Evolutionary conservation across 192 early-diverging fungal genomes (phyloP).

Genomic region (Gigaspora rosea): DNA sequence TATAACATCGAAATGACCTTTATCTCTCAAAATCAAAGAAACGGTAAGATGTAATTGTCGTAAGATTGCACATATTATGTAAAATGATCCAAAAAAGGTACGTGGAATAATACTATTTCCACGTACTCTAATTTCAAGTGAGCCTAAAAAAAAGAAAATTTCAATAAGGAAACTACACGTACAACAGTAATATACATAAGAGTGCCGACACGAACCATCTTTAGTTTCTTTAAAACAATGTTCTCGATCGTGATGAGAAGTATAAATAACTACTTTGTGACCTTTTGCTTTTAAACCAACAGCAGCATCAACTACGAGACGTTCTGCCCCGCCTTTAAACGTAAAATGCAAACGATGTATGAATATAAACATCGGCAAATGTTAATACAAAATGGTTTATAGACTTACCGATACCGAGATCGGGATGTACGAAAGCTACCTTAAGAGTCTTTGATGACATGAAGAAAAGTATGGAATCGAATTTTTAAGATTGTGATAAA

Average conservation of each 20-base stretch:
- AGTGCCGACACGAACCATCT: slow-evolving; percentile 57
- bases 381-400: background rate
- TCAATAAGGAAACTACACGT: background rate
- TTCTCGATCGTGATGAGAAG: slow-evolving; percentile 82
- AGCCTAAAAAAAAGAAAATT: slow-evolving; percentile 51
- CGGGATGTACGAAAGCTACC: slow-evolving; percentile 89
- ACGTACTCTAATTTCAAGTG: slow-evolving; percentile 69
- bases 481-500: too few species aligned
- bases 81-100: slow-evolving; percentile 67
- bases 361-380: background rate
- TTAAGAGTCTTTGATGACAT: slow-evolving; percentile 41
- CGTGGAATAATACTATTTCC: slow-evolving; percentile 77
- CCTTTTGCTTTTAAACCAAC: slow-evolving; percentile 76
- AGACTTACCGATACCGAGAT: slow-evolving; percentile 83
- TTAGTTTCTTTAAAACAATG: slow-evolving; percentile 94
- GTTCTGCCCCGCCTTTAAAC: slow-evolving; percentile 82
- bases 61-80: slow-evolving; percentile 82
- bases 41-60: slow-evolving; percentile 69
- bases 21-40: slow-evolving; percentile 37
- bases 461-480: too few species aligned
- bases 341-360: background rate
- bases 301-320: slow-evolving; percentile 92
- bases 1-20: slow-evolving; percentile 65
- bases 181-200: background rate
- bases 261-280: slow-evolving; percentile 81